Percentiles rank a stretch among this genome's conserved stretches.
Conservation (phyloP, 129 eudicot species). For the Chrysanthemum makinoi region DNA sequence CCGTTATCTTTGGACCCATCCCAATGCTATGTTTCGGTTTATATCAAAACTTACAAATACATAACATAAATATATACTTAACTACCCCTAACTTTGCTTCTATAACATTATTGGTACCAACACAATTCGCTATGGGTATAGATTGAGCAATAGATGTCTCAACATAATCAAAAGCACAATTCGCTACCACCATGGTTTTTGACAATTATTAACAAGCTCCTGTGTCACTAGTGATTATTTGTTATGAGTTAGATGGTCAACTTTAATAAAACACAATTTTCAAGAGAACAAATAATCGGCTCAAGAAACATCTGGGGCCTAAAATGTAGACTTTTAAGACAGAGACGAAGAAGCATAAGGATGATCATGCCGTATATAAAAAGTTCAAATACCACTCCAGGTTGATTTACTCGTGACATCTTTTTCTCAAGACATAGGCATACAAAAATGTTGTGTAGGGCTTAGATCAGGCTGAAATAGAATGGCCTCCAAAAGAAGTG, state of each 20-base stretch:
- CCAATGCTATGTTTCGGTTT: no score
- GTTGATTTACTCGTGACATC: not conserved
- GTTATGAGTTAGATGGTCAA: not conserved
- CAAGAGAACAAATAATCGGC: not conserved
- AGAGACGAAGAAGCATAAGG: not conserved
- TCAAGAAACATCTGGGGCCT: not conserved
- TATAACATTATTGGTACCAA: no score
- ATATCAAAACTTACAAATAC: no score
- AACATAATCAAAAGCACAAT: not conserved
- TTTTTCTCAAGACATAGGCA: not conserved
- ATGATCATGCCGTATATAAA: not conserved
- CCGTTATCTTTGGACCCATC: no score
- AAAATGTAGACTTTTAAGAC: not conserved
- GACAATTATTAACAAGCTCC: not conserved
- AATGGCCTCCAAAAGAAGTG: not conserved
- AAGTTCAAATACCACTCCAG: not conserved
- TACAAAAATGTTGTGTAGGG: slow-evolving; percentile 5
- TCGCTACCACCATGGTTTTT: not conserved
- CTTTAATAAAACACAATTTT: not conserved
- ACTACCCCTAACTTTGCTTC: no score
- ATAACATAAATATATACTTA: no score
- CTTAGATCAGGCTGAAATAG: not conserved
- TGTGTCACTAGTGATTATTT: not conserved
- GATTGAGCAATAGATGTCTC: not conserved
- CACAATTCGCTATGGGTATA: not conserved